These are phyloP conservation scores for Neurospora sublineolata DNA, from an alignment of 495 filamentous ascomycete genomes.

Conservation along the genomic window DNA sequence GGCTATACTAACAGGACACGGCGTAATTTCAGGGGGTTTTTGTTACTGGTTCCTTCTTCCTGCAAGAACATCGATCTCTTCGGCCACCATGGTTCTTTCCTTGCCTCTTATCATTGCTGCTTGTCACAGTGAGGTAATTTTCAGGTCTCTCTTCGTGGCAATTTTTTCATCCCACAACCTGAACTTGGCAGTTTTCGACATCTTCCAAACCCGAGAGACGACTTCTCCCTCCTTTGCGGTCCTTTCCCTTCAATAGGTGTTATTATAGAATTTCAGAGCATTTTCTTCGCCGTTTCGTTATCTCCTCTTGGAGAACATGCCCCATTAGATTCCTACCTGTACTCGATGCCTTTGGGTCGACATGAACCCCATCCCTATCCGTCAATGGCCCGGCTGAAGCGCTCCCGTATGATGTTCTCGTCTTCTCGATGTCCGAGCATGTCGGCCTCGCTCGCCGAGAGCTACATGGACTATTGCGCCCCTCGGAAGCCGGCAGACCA, in stretches of 20 bases:
- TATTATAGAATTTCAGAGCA: background rate
- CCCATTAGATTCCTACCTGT: background rate
- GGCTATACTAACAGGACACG: background rate
- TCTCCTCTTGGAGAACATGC: background rate
- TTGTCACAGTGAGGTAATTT: background rate
- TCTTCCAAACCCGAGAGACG: background rate
- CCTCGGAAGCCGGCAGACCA: background rate
- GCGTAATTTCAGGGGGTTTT: background rate
- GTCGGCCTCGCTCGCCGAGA: background rate
- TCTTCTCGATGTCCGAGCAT: background rate
- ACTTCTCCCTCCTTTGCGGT: background rate
- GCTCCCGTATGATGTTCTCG: background rate
- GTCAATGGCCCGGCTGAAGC: background rate
- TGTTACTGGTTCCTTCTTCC: background rate
- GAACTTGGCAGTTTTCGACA: background rate
- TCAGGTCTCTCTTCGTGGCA: background rate
- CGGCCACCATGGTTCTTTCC: background rate
- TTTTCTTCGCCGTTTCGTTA: background rate
- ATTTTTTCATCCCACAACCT: too few relatives aligned
- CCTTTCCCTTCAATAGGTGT: background rate
- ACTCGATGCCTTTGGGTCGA: background rate
- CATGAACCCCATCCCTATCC: background rate
- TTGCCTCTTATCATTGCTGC: background rate
- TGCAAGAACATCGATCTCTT: background rate
- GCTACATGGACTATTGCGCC: background rate